Base-by-base conservation (phyloP, 1,139 yeast species). In the Hansenula lynferdii region DNA sequence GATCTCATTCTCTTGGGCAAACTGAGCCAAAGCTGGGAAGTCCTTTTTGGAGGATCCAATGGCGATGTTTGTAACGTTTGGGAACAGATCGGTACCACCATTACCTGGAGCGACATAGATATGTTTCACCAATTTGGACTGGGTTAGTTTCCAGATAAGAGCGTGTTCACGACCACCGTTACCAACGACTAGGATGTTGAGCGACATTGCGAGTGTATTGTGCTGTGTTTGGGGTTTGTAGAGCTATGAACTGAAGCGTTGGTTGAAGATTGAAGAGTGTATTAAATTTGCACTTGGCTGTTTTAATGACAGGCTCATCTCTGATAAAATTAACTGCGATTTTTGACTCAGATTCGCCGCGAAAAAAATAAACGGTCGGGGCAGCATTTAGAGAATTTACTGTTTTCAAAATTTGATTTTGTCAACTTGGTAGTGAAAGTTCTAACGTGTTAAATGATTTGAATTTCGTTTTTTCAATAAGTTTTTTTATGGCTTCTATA, bases 131-230 rank as follows among this genome's bases (percentile, higher is more conserved):
- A 76, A 63, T 28, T 77, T 65, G 24, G 96, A 86, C 63, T 87
- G 94, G 31, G 85, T 69, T 50, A 94, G 75, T 58, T 84, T 85
- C 97, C 97, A 90, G 16, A 87, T 85, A 49, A 94, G 74, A 40
- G 98, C 97, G 62, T 92, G 97, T 65, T 94, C 99, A 71, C 99
- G 89, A 53, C 98, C 99, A 58, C 99, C 99, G 67, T 85, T 89
- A 56, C 99, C 99, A 53, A 94, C 75, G 48, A 94, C 82, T 48
- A 94, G 80, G 51, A 92, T 68, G 61, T 85, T 87, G 62, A 78
- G 51, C 20, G 64, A 56, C 66, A 62, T 62, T 27, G 18, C 28
- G 24, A 9, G 15, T 22, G 5, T 9, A 31, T 10, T 15, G 15
- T 11, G n/a, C n/a, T n/a, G 23, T 11, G 20, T 15, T 3, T 22